A percentile compares a stretch with the other conserved stretches of the same genome.
These are phyloP conservation scores for Debaryomycetaceae sp. DNA, from an alignment of 1,139 yeast genomes.

Conservation along the genomic window DNA sequence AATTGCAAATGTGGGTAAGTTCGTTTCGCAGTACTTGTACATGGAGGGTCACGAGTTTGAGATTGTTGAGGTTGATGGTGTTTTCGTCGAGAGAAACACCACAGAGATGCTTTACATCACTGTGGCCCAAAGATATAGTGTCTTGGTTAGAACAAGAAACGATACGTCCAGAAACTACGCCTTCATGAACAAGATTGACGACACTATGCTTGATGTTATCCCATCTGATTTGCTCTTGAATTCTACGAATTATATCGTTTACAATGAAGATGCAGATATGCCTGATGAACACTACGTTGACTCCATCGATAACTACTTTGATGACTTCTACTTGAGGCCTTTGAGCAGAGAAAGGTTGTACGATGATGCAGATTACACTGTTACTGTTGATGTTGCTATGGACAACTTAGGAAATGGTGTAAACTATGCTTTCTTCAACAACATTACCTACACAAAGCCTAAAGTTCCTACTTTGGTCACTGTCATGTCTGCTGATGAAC, in stretches of 20 bases:
- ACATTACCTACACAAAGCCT: constrained; percentile 59
- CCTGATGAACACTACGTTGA: constrained; percentile 23
- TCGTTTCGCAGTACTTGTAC: constrained; percentile 66
- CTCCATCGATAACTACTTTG: constrained; percentile 29
- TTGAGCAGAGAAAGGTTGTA: constrained; percentile 35
- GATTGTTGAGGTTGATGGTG: constrained; percentile 73
- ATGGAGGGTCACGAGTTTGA: constrained; percentile 66
- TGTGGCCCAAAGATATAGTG: constrained; percentile 70
- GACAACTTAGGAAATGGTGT: constrained; percentile 68
- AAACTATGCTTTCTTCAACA: constrained; percentile 73
- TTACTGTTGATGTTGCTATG: constrained; percentile 61
- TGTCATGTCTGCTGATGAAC: constrained; percentile 48
- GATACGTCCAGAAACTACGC: constrained; percentile 50
- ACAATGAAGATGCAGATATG: constrained; percentile 32
- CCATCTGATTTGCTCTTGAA: constrained; percentile 53
- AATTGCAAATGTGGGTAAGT: constrained; percentile 63
- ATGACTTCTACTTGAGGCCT: constrained; percentile 58
- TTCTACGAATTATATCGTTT: constrained; percentile 53
- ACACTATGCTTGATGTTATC: constrained; percentile 61
- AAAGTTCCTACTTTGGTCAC: constrained; percentile 64
- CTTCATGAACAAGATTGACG: constrained; percentile 60
- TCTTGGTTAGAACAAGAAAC: constrained; percentile 53
- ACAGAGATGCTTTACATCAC: constrained; percentile 61
- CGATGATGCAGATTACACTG: constrained; percentile 58
- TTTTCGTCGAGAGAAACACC: constrained; percentile 53